Evolutionary conservation across 495 filamentous ascomycete species (phyloP), one percentile per base, ranked within the genome.

Genomic region (Oleoguttula mirabilis): DNA sequence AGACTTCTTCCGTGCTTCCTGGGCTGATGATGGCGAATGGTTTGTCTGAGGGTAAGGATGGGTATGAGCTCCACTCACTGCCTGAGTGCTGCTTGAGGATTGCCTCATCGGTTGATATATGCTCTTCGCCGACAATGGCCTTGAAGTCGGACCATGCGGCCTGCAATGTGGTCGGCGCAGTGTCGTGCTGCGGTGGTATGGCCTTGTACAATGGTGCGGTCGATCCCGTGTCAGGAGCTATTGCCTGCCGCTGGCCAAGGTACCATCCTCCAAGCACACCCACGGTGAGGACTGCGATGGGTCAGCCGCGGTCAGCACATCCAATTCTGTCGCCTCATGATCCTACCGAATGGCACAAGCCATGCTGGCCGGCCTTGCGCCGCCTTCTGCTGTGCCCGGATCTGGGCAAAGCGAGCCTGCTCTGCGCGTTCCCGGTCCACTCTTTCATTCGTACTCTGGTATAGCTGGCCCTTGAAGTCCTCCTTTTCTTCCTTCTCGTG

Each of bases 91-190:
- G 64, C 8, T 70, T 61, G 28, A 88, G 60, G 45, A 94, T 82
- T 10, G 62, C 66, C 6, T 68, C 66, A 30, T 72, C 48, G 0
- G 88, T 94, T 32, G 80, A 86, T 25, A 98, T 82, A 60, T 95
- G 77, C 21, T 87, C 82, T 43, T 73, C 66, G 37, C 92, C 90
- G 7, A 96, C 71, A 15, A 98, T 80, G 21, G 73, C 71, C 30
- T 79, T 76, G 55, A 96, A 88, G 59, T 98, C 90, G 4, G 80
- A 67, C 90, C 92, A 98, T 3, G 88, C 84, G 7, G 92, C 85
- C 64, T 96, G 80, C 28, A 96, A 73, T 54, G 88, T 90, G 14
- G 74, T 67, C 37, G 71, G 73, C 22, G 76, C 71, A 35, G 76
- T 70, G 53, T 94, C 75, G 57, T 92, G 84, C 44, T 66, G 63